Base-by-base conservation (phyloP, 2,329 filamentous ascomycete species). In the Alternaria longipes region DNA sequence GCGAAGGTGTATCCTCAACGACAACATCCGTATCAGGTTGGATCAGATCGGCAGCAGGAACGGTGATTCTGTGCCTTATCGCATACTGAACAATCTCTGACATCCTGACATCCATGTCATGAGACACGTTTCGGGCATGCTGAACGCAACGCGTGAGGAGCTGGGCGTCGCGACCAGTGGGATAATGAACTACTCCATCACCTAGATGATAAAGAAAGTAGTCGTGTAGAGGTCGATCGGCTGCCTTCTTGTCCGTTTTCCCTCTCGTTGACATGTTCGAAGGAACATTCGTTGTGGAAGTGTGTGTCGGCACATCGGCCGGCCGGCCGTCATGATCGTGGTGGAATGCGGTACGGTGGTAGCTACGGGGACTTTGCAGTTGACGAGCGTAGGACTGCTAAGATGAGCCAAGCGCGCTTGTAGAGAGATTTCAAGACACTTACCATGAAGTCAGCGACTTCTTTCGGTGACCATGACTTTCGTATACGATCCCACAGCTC, bases 191-290 rank as follows among this genome's bases (percentile, higher is more conserved):
- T 12, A 36, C 32, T 0, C 32, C 32, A 22, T 53, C 30, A 28
- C 50, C 50, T 18, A 53, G 34, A 22, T 53, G 20, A n/a, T 41
- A 42, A 8, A 53, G 38, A 22, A 40, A 53, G 14, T 53, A 53
- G 38, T 53, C 34, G 26, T 53, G 34, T 26, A 53, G 26, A 20
- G 50, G 24, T 22, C 38, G 22, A 16, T 12, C 40, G 50, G 18
- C 18, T 8, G 45, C 45, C 12, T 30, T 5, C 24, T 53, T 38
- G 16, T 53, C 50, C 34, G 41, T 14, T 20, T 30, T 38, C 5
- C 50, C 38, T 14, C 30, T 40, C 11, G 34, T 26, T n/a, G 50
- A 53, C 50, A 47, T 47, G 26, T 32, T 47, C 9, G 50, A 38
- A 53, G 32, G 32, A 16, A 53, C 34, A 20, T 40, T 53, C 22